Base-by-base conservation (phyloP, 495 filamentous ascomycete species). In the Pyrenula massariospora region DNA sequence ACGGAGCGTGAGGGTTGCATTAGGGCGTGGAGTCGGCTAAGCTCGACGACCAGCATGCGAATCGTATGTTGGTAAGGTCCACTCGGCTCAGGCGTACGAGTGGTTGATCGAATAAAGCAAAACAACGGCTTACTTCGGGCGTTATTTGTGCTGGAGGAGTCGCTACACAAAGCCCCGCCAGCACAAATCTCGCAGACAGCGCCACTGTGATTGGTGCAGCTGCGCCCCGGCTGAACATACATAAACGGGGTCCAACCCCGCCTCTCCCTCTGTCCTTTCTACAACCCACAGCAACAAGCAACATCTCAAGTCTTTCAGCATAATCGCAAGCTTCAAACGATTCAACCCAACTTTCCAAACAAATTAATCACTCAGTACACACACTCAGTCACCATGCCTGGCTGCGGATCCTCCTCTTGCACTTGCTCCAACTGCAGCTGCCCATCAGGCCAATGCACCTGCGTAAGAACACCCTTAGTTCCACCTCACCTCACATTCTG, bases 361-460 rank as follows among this genome's bases (percentile, higher is more conserved):
- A 54, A 22, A 10, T 55, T 31, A 22, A 23, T 25, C 10, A 52
- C 25, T 42, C 56, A 54, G 56, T 57, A 52, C 55, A 48, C 53
- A 12, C 25, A 22, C 50, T 31, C 54, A 53, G 59, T 61, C 65
- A 73, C 54, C 55, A 75, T 75, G 73, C 65, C 62, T 67, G 70
- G 71, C 69, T 74, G 71, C 68, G 31, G 31, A 42, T 42, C 31
- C 15, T 42, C 31, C 15, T 52, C 62, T 55, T 75, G 73, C 69
- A 71, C 66, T 70, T 73, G 68, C 68, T 74, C 71, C 71, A 62
- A 64, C 60, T 66, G 70, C 62, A 58, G 68, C 56, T 74, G 73
- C 70, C 68, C 60, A 58, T 66, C 66, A 48, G 74, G 73, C 70
- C 68, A 71, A 54, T 75, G 73, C 70, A 52, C 47, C 31, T 60